phyloP scores from a whole-genome alignment of 352 stramenopile genomes.

The Phytophthora aleatoria region DNA sequence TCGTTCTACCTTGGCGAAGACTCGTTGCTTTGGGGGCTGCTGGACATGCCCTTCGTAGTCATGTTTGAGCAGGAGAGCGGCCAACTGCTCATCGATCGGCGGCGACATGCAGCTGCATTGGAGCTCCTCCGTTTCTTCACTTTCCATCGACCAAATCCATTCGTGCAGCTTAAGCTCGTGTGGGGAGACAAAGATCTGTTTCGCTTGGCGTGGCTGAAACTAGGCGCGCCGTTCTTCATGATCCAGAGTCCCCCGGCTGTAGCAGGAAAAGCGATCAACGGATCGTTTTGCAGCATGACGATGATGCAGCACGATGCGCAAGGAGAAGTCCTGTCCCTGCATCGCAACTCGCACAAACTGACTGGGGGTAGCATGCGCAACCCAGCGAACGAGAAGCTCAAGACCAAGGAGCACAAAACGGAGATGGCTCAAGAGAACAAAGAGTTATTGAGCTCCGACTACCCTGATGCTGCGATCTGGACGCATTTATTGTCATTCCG shows the following conservation, averaged over 20 bases:
- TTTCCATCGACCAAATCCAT: constrained; percentile 36
- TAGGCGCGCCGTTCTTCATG: constrained; percentile 53
- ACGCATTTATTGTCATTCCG: constrained; percentile 68
- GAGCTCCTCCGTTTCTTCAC: constrained; percentile 36
- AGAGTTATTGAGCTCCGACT: not conserved
- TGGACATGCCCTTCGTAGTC: constrained; percentile 47
- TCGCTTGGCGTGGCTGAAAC: constrained; percentile 71
- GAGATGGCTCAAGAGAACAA: too few relatives aligned
- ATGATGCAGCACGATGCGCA: too few relatives aligned
- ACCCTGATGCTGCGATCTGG: constrained; percentile 51
- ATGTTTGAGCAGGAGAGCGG: constrained; percentile 46
- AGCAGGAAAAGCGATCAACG: constrained; percentile 25
- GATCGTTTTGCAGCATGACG: constrained; percentile 28
- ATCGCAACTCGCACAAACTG: too few relatives aligned
- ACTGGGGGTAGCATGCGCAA: too few relatives aligned
- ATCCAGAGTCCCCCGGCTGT: constrained; percentile 40
- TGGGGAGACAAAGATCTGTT: constrained; percentile 43
- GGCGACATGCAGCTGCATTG: constrained; percentile 13
- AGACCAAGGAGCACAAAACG: too few relatives aligned
- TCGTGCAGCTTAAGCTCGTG: constrained; percentile 50
- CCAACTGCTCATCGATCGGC: constrained; percentile 34
- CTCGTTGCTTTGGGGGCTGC: constrained; percentile 45
- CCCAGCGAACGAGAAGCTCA: too few relatives aligned
- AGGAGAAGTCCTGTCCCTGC: too few relatives aligned
- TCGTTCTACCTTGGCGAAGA: constrained; percentile 45